Conservation (phyloP, 1,284 basidiomycete species). For the Mycosarcoma mackinlayi region DNA sequence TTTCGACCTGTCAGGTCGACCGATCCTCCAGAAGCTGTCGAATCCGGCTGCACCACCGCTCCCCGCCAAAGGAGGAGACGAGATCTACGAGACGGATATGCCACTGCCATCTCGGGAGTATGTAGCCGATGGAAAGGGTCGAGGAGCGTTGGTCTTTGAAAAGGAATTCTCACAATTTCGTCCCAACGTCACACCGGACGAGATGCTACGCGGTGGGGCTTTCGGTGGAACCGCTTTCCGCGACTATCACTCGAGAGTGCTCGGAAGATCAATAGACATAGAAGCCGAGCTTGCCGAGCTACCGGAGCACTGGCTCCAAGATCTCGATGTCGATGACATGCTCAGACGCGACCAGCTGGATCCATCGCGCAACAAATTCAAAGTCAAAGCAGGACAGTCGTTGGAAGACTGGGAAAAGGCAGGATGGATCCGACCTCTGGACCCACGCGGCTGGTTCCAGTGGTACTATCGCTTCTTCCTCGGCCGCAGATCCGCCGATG, state of each 20-base stretch:
- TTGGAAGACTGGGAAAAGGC: slow-evolving; percentile 71
- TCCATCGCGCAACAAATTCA: slow-evolving; percentile 69
- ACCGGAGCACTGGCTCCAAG: slow-evolving; percentile 49
- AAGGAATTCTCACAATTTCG: slow-evolving; percentile 68
- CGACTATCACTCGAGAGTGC: slow-evolving; percentile 47
- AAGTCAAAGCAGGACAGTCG: slow-evolving; percentile 70
- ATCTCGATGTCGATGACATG: slow-evolving; percentile 42
- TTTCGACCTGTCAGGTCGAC: slow-evolving; percentile 37
- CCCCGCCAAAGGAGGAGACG: slow-evolving; percentile 23
- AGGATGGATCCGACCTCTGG: slow-evolving; percentile 70
- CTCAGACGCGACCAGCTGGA: slow-evolving; percentile 60
- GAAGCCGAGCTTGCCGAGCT: slow-evolving; percentile 52
- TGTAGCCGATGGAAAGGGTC: slow-evolving; percentile 25
- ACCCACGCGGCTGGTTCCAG: slow-evolving; percentile 71
- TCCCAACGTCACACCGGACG: slow-evolving; percentile 71
- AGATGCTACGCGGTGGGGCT: slow-evolving; percentile 70
- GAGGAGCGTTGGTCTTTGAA: slow-evolving; percentile 69
- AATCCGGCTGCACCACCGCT: slow-evolving; percentile 44
- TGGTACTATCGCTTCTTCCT: slow-evolving; percentile 70
- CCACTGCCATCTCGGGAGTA: slow-evolving; percentile 31
- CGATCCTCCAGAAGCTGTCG: slow-evolving; percentile 39
- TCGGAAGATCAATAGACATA: slow-evolving; percentile 37
- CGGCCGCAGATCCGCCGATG: slow-evolving; percentile 70
- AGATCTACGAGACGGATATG: slow-evolving; percentile 29
- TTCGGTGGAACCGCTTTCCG: slow-evolving; percentile 71